Evolutionary conservation across 352 stramenopile genomes (phyloP).

Genomic region (Phytophthora ramorum): DNA sequence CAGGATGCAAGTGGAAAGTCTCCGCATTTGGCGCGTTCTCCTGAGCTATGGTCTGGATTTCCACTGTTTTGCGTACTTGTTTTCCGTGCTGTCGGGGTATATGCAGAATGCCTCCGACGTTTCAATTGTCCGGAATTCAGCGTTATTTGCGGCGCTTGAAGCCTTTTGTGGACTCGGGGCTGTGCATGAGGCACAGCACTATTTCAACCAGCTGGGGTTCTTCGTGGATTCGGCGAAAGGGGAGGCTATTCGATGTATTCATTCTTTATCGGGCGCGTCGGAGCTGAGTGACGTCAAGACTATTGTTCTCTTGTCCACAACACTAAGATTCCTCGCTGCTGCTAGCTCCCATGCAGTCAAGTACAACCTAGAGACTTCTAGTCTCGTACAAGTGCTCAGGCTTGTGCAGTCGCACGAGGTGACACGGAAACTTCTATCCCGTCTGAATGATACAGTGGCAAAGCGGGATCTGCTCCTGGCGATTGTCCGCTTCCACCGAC

Average conservation of each 20-base stretch:
- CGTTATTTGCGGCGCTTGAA: constrained; percentile 59
- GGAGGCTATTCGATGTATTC: constrained; percentile 19
- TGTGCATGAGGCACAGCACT: constrained; percentile 66
- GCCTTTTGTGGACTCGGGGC: constrained; percentile 50
- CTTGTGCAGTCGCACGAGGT: constrained; percentile 34
- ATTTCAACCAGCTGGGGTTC: constrained; percentile 64
- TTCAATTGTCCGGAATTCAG: constrained; percentile 22
- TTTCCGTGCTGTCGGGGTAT: constrained; percentile 59
- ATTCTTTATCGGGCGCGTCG: constrained; percentile 3
- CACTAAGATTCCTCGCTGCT: constrained; percentile 59
- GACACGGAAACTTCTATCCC: constrained; percentile 14
- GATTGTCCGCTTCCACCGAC: constrained; percentile 39
- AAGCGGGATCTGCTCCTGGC: constrained; percentile 43
- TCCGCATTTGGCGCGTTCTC: constrained; percentile 70
- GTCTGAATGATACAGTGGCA: constrained; percentile 15
- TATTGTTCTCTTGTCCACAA: constrained; percentile 35
- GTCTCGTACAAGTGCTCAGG: constrained; percentile 42
- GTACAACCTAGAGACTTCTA: constrained; percentile 54
- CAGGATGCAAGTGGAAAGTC: constrained; percentile 57
- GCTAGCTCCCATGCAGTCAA: constrained; percentile 50
- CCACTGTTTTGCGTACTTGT: constrained; percentile 75
- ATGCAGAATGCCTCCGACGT: constrained; percentile 12
- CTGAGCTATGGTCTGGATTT: constrained; percentile 74
- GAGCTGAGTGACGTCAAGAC: constrained; percentile 10
- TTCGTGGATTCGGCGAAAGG: constrained; percentile 54